Conservation (phyloP, 305 asterid genomes). For the Salvia sclarea region DNA sequence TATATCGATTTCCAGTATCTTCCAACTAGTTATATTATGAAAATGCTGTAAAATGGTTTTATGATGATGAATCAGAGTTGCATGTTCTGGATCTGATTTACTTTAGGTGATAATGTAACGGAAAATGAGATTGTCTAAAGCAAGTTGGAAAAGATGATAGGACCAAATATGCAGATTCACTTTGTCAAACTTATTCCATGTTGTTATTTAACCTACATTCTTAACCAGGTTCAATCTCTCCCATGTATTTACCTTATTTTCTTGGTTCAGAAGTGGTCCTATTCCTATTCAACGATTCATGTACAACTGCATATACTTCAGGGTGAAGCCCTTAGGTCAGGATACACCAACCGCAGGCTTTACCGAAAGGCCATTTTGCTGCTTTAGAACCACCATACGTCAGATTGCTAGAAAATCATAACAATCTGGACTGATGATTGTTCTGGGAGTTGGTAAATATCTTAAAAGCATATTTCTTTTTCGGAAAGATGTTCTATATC, state of each 20-base stretch:
- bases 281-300: conserved; percentile 18
- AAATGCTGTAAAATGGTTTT: conserved; percentile 6
- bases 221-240: conserved; percentile 42
- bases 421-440: not conserved
- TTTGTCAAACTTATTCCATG: conserved; percentile 21
- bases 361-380: conserved; percentile 15
- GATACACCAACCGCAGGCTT: not conserved
- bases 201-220: conserved; percentile 32
- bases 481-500: not conserved
- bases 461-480: not conserved
- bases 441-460: not conserved
- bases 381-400: not conserved
- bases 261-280: conserved; percentile 31
- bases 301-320: not conserved
- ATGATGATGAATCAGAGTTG: not conserved
- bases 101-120: not conserved
- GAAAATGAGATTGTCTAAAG: conserved; percentile 21
- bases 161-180: conserved; percentile 26
- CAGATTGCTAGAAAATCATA: not conserved
- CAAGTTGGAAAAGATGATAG: conserved; percentile 27
- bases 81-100: not conserved
- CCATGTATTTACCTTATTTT: conserved; percentile 26
- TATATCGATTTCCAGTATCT: conserved; percentile 30
- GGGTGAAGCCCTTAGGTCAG: not conserved
- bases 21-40: conserved; percentile 18